Percentiles rank a stretch among this genome's conserved stretches.
Evolutionary conservation across 345 rosid species (phyloP).

Genomic region (Linum usitatissimum): DNA sequence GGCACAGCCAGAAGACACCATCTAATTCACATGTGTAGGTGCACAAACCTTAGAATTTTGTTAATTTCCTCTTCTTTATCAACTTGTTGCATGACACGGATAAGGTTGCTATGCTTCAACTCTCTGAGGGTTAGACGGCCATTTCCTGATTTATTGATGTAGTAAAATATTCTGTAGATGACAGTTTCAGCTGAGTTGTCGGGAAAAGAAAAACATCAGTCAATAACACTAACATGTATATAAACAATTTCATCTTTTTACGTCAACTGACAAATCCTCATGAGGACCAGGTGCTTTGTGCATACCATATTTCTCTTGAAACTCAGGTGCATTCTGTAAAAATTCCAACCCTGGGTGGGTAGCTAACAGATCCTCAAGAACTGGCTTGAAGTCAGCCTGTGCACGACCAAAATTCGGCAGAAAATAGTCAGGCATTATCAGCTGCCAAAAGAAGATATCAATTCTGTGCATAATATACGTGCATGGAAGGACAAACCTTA

Average conservation of each 20-base stretch:
- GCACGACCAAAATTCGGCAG: background rate
- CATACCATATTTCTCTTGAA: constrained; percentile 8
- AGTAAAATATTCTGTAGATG: constrained; percentile 8
- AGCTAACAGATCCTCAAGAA: constrained; percentile 1
- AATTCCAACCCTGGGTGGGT: constrained; percentile 2
- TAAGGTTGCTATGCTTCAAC: constrained; percentile 3
- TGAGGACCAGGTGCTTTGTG: background rate
- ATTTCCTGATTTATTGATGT: constrained; percentile 6
- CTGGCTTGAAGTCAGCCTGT: constrained; percentile 2
- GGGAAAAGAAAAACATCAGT: background rate
- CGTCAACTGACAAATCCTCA: background rate
- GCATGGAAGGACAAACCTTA: constrained; percentile 40
- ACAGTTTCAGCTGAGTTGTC: background rate
- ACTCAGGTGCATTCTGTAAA: background rate
- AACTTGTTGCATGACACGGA: constrained; percentile 1
- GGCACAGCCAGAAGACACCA: background rate
- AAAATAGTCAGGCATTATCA: constrained; percentile 1
- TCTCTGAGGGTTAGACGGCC: constrained; percentile 5
- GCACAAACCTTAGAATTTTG: constrained; percentile 1
- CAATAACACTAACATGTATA: background rate
- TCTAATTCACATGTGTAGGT: background rate
- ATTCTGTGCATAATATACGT: background rate
- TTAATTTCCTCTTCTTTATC: constrained; percentile 7
- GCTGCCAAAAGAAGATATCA: constrained; percentile 5
- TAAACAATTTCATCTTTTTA: background rate